Evolutionary conservation across 2,329 filamentous ascomycete genomes (phyloP), one percentile per base, ranked within the genome.

Genomic region (Nemania serpens): DNA sequence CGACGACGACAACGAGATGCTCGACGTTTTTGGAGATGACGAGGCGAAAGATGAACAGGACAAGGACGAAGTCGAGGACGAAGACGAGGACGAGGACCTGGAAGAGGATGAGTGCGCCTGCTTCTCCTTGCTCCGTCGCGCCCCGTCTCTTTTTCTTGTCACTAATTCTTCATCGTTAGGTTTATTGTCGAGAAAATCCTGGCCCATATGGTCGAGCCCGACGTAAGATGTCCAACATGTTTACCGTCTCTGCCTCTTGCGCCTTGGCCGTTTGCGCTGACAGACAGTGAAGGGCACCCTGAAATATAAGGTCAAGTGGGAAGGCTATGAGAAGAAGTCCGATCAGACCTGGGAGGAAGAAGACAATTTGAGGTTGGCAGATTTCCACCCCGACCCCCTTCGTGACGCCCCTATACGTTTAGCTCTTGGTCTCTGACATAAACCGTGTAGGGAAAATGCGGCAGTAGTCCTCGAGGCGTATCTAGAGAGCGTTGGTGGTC

Each of bases 301-400:
- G 0, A 81, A 82, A 48, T 93, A 89, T 70, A 82, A 88, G 53
- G 89, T 95, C 37, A 93, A 94, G 70, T 95, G 91, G 91, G 85
- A 91, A 65, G 91, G 91, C 2, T 95, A 88, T 63, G 85, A 90
- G 0, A 84, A 87, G 63, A 86, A 87, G 63, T 74, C 78, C 0
- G 91, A 95, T 66, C 76, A 85, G 69, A 95, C 91, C 0, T 94
- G 90, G 91, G 91, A 95, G 72, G 88, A 89, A 0, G 88, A 91
- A 68, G 85, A 86, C 11, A 93, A 93, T 67, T 77, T 91, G 61
- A 75, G 67, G 84, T 87, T 75, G 61, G 81, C 59, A 36, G 2
- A n/a, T 53, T 13, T 6, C 13, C 66, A 22, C 12, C 12, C 20
- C 12, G 34, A 46, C 20, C 20, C n/a, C 13, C 15, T 7, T 10